phyloP scores from a whole-genome alignment of 2,329 filamentous ascomycete genomes.

The Penicillium sp. region DNA sequence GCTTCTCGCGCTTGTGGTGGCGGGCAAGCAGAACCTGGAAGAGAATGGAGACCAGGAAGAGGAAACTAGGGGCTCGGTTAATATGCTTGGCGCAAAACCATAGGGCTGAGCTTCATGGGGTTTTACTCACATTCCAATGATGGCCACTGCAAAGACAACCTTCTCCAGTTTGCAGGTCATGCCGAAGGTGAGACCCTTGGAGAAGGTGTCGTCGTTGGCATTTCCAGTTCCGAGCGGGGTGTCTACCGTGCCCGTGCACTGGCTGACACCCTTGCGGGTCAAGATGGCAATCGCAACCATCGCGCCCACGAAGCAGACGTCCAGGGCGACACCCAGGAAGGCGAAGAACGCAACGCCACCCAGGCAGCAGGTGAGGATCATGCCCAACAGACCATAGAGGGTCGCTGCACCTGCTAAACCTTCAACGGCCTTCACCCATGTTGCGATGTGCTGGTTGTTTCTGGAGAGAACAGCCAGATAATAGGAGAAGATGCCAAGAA shows the following conservation, averaged over 20 bases:
- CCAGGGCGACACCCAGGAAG: constrained; percentile 71
- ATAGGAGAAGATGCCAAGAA: constrained; percentile 80
- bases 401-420: constrained; percentile 75
- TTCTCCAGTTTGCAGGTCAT: constrained; percentile 75
- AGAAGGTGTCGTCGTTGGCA: constrained; percentile 50
- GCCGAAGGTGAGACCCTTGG: constrained; percentile 48
- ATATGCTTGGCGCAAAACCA: neutral
- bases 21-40: constrained; percentile 69
- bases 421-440: constrained; percentile 70
- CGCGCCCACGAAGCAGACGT: constrained; percentile 71
- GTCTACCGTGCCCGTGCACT: constrained; percentile 64
- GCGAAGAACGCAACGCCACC: constrained; percentile 74
- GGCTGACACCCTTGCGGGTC: constrained; percentile 67
- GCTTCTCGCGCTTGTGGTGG: constrained; percentile 73
- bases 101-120: neutral
- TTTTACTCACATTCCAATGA: constrained; percentile 68
- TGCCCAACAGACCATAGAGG: constrained; percentile 72
- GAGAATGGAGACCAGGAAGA: constrained; percentile 73
- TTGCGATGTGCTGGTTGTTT: constrained; percentile 64
- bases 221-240: constrained; percentile 70
- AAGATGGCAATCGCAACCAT: constrained; percentile 82
- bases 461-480: constrained; percentile 74
- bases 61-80: constrained; percentile 53
- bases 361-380: constrained; percentile 75
- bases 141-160: constrained; percentile 73